A percentile compares a stretch with the other conserved stretches of the same genome.
Evolutionary conservation across 441 rosid genomes (phyloP).

Genomic region (Croton laevigatus): DNA sequence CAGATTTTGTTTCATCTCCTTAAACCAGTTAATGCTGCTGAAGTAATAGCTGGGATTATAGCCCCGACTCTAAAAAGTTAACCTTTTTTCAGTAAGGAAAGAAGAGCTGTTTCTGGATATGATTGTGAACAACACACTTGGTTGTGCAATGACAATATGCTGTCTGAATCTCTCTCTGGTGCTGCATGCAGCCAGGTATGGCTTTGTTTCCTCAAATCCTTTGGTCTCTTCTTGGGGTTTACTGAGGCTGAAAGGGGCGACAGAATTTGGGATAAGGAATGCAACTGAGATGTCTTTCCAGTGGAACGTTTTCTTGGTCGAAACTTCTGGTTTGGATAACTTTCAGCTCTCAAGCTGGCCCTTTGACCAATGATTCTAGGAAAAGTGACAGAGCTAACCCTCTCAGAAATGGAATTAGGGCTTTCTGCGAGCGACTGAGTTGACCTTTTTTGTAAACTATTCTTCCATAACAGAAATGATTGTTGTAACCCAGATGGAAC

Average conservation of each 20-base stretch:
- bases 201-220: constrained; percentile 24
- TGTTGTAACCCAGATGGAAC: constrained; percentile 54
- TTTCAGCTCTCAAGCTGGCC: constrained; percentile 41
- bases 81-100: constrained; percentile 5
- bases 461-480: constrained; percentile 51
- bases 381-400: constrained; percentile 36
- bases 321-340: constrained; percentile 23
- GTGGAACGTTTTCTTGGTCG: constrained; percentile 27
- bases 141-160: constrained; percentile 57
- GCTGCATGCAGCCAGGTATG: constrained; percentile 38
- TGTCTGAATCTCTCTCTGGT: constrained; percentile 43
- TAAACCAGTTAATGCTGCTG: background rate
- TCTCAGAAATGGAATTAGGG: constrained; percentile 19
- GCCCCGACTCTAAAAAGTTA: constrained; percentile 15
- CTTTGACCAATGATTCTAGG: constrained; percentile 27
- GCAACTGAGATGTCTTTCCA: constrained; percentile 40
- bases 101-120: constrained; percentile 14
- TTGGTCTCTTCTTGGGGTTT: constrained; percentile 20
- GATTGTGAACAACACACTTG: constrained; percentile 24
- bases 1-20: background rate
- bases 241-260: constrained; percentile 25
- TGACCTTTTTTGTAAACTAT: constrained; percentile 31
- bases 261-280: constrained; percentile 42
- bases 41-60: background rate
- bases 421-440: constrained; percentile 20